phyloP scores from a whole-genome alignment of 768 basidiomycete genomes.

The Pholiota microspora region DNA sequence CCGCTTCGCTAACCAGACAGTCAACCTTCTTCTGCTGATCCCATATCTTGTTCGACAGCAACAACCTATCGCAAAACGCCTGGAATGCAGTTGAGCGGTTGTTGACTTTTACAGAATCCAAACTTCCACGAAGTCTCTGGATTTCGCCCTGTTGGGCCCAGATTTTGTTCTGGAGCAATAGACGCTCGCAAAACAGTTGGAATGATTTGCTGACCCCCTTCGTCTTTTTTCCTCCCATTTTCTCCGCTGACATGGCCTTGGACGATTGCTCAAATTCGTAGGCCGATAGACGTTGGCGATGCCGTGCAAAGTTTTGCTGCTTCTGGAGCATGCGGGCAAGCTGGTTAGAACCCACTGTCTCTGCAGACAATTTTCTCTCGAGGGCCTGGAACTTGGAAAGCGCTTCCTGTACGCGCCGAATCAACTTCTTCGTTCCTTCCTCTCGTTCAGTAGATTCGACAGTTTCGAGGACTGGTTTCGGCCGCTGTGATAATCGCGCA shows the following conservation, averaged over 20 bases:
- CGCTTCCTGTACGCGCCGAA: constrained; percentile 24
- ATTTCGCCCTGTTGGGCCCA: constrained; percentile 41
- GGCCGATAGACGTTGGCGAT: constrained; percentile 21
- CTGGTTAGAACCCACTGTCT: constrained; percentile 17
- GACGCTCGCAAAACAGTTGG: constrained; percentile 37
- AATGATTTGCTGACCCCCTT: constrained; percentile 23
- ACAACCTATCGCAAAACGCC: constrained; percentile 37
- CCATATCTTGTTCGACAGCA: constrained; percentile 40
- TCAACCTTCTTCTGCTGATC: constrained; percentile 36
- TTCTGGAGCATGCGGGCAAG: constrained; percentile 21
- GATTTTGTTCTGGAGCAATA: constrained; percentile 36
- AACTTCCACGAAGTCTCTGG: constrained; percentile 27
- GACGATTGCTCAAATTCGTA: constrained; percentile 8
- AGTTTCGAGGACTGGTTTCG: constrained; percentile 2
- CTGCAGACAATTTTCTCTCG: constrained; percentile 23
- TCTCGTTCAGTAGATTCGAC: background rate
- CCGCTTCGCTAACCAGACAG: constrained; percentile 30
- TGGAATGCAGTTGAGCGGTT: constrained; percentile 30
- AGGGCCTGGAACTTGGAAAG: constrained; percentile 28
- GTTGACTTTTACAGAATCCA: constrained; percentile 22
- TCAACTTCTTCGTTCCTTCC: constrained; percentile 17
- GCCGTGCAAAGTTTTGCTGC: constrained; percentile 24
- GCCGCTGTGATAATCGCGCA: constrained; percentile 12
- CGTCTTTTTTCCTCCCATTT: background rate
- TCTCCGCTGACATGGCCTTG: background rate